phyloP scores from a whole-genome alignment of 257 asterid species.

The Forsythia viridissima region DNA sequence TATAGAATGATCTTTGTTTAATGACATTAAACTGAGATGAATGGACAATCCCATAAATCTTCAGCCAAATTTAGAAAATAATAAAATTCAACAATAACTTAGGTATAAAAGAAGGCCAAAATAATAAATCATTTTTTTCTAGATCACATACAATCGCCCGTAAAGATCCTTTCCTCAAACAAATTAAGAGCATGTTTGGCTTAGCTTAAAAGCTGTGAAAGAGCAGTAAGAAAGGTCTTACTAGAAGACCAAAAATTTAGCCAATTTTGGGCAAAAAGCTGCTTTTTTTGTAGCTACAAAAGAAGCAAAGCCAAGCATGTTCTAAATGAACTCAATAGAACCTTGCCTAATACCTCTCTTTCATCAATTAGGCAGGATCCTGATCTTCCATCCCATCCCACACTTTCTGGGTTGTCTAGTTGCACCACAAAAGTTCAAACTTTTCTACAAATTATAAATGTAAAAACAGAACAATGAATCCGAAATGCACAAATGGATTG shows the following conservation, averaged over 20 bases:
- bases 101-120: background rate
- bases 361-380: background rate
- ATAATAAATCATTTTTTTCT: background rate
- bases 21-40: background rate
- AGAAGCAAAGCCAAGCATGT: background rate
- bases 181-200: background rate
- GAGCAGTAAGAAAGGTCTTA: background rate
- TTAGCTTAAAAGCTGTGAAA: background rate
- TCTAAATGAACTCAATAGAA: background rate
- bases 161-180: background rate
- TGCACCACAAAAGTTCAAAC: background rate
- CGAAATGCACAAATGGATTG: background rate
- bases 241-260: background rate
- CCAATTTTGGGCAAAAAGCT: background rate
- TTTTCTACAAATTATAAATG: background rate
- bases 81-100: background rate
- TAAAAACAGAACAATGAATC: background rate
- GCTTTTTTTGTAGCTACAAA: background rate
- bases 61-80: background rate
- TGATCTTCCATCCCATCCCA: background rate
- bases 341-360: background rate
- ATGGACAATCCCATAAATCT: background rate
- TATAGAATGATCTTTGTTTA: background rate
- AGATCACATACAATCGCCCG: background rate
- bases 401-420: background rate